These are phyloP conservation scores for Fusarium sp. DNA, from an alignment of 2,329 filamentous ascomycete genomes.

Conservation along the genomic window DNA sequence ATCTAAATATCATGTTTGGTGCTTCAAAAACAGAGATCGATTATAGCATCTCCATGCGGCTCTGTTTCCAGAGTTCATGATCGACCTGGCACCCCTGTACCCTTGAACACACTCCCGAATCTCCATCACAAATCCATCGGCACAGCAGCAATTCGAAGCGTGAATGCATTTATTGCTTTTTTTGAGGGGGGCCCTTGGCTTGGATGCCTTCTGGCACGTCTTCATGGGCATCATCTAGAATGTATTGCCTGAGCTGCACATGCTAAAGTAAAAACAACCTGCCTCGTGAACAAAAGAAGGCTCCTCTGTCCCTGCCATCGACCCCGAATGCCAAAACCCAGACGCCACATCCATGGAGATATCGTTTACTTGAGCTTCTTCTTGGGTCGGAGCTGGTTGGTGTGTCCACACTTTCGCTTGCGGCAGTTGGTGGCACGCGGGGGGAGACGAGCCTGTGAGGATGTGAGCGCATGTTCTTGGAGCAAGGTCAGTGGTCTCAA, in stretches of 20 bases:
- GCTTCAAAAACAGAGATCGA: neutral
- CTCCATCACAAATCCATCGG: neutral
- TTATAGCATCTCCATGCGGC: neutral
- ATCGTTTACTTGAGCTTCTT: conserved; percentile 93
- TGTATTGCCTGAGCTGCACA: conserved; percentile 54
- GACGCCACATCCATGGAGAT: conserved; percentile 58
- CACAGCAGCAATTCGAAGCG: conserved; percentile 24
- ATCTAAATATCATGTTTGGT: neutral
- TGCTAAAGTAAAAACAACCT: conserved; percentile 58
- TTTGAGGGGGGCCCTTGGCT: conserved; percentile 31
- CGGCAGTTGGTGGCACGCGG: conserved; percentile 99
- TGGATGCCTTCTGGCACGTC: conserved; percentile 36
- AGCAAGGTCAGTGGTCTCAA: conserved; percentile 43
- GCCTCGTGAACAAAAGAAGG: conserved; percentile 51
- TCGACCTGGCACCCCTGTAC: neutral
- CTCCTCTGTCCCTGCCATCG: conserved; percentile 49
- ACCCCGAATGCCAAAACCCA: conserved; percentile 58
- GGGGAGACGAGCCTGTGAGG: conserved; percentile 80
- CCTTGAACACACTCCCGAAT: neutral
- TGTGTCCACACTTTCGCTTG: conserved; percentile 99
- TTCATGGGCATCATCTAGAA: conserved; percentile 52
- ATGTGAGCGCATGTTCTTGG: neutral
- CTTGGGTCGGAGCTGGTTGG: conserved; percentile 99
- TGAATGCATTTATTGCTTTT: conserved; percentile 39
- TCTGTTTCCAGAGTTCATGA: neutral